phyloP scores from a whole-genome alignment of 2,329 filamentous ascomycete genomes.

The Hymenoscyphus salicellus region DNA sequence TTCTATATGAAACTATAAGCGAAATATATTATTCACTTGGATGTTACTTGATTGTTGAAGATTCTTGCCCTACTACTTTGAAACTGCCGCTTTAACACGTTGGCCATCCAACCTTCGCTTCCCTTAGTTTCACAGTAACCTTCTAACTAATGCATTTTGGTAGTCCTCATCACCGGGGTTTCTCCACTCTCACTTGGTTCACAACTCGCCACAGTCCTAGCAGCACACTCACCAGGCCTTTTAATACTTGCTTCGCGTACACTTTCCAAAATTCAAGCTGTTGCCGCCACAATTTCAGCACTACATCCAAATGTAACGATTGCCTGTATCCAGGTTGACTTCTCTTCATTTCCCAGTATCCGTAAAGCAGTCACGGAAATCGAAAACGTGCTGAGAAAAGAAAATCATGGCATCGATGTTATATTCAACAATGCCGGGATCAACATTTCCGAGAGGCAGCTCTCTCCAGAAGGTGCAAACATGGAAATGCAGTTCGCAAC shows the following conservation, averaged over 20 bases:
- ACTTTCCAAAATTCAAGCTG: conserved; percentile 34
- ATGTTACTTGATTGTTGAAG: background rate
- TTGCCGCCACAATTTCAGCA: conserved; percentile 33
- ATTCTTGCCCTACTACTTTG: background rate
- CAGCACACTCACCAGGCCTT: conserved; percentile 30
- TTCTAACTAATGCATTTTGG: background rate
- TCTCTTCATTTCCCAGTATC: conserved; percentile 36
- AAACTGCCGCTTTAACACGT: background rate
- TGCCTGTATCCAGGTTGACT: conserved; percentile 39
- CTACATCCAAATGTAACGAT: conserved; percentile 35
- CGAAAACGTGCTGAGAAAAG: background rate
- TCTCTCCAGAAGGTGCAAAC: conserved; percentile 15
- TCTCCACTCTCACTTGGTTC: conserved; percentile 23
- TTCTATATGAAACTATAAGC: background rate
- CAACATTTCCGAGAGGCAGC: conserved; percentile 8
- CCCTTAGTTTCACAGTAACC: background rate
- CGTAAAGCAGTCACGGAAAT: conserved; percentile 13
- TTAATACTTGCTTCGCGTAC: conserved; percentile 40
- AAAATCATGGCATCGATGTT: conserved; percentile 19
- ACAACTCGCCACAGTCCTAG: conserved; percentile 16
- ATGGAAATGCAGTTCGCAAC: conserved; percentile 25
- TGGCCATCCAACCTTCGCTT: background rate
- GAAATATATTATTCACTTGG: background rate
- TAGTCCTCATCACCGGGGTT: conserved; percentile 28
- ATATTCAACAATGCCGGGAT: conserved; percentile 29